phyloP scores from a whole-genome alignment of 2,329 filamentous ascomycete genomes.

The Domatiomyces globalis region DNA sequence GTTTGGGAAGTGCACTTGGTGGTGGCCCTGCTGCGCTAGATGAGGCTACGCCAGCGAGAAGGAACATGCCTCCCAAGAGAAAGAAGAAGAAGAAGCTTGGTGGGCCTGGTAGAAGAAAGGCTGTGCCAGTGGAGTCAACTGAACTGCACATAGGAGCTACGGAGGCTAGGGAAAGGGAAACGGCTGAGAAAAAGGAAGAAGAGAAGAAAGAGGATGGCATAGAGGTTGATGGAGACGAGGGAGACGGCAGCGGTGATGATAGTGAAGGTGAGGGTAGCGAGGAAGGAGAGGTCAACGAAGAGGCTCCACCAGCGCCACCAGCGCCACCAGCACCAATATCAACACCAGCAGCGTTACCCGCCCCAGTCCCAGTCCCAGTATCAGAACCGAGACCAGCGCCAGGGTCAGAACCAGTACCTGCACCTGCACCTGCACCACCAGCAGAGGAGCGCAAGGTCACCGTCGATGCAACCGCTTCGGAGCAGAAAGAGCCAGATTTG shows the following conservation, averaged over 20 bases:
- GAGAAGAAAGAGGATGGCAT: conserved; percentile 5
- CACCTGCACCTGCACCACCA: not conserved
- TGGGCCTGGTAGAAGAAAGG: conserved; percentile 14
- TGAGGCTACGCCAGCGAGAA: conserved; percentile 10
- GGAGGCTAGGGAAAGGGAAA: not conserved
- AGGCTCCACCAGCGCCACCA: not conserved
- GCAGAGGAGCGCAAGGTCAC: not conserved
- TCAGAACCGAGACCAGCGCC: not conserved
- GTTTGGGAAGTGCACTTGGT: conserved; percentile 11
- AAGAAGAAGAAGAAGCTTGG: conserved; percentile 18
- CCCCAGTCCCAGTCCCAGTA: not conserved
- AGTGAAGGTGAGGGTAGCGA: conserved; percentile 18
- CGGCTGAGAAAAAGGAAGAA: not conserved
- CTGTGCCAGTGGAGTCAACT: not conserved
- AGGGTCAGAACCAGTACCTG: not conserved
- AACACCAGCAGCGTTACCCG: not conserved
- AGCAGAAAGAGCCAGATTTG: conserved; percentile 1
- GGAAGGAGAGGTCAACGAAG: conserved; percentile 17
- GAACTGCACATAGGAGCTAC: not conserved
- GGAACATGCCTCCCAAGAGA: conserved; percentile 14
- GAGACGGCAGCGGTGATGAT: conserved; percentile 4
- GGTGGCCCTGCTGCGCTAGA: conserved; percentile 2
- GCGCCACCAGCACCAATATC: not conserved
- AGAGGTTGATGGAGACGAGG: conserved; percentile 2
- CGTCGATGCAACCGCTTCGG: not conserved